Evolutionary conservation across 768 basidiomycete species (phyloP).

Genomic region (Mycena metata): DNA sequence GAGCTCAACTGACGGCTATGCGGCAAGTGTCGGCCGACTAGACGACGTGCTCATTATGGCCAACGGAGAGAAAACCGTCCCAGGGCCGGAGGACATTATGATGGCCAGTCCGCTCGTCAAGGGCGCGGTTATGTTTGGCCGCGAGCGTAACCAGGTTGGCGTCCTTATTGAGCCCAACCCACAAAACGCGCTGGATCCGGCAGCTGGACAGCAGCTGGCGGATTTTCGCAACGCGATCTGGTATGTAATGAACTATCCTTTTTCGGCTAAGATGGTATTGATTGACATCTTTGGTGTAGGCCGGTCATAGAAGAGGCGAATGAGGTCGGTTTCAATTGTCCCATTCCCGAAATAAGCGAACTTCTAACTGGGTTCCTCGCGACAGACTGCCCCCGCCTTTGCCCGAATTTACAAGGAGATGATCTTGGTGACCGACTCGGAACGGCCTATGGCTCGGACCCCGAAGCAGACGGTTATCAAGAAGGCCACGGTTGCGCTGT

Average conservation of each 20-base stretch:
- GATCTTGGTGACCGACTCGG: slow-evolving; percentile 56
- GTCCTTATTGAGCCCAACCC: slow-evolving; percentile 37
- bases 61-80: slow-evolving; percentile 48
- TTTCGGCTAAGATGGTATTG: background rate
- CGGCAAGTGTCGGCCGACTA: slow-evolving; percentile 48
- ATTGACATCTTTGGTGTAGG: slow-evolving; percentile 40
- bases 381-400: slow-evolving; percentile 52
- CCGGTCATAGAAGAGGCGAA: slow-evolving; percentile 60
- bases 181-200: slow-evolving; percentile 35
- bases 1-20: background rate
- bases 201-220: slow-evolving; percentile 16
- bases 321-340: slow-evolving; percentile 17
- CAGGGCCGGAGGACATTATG: slow-evolving; percentile 43
- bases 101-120: slow-evolving; percentile 34
- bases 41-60: slow-evolving; percentile 48
- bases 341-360: fast-evolving
- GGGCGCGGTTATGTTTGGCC: slow-evolving; percentile 35
- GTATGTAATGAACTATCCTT: too few relatives aligned
- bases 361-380: background rate
- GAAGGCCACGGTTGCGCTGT: slow-evolving; percentile 56
- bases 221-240: slow-evolving; percentile 54
- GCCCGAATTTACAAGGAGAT: slow-evolving; percentile 66
- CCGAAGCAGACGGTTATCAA: slow-evolving; percentile 64
- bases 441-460: slow-evolving; percentile 59
- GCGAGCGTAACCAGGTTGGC: slow-evolving; percentile 39